phyloP scores from a whole-genome alignment of 73 alveolate genomes.

The Blepharisma stoltei region DNA sequence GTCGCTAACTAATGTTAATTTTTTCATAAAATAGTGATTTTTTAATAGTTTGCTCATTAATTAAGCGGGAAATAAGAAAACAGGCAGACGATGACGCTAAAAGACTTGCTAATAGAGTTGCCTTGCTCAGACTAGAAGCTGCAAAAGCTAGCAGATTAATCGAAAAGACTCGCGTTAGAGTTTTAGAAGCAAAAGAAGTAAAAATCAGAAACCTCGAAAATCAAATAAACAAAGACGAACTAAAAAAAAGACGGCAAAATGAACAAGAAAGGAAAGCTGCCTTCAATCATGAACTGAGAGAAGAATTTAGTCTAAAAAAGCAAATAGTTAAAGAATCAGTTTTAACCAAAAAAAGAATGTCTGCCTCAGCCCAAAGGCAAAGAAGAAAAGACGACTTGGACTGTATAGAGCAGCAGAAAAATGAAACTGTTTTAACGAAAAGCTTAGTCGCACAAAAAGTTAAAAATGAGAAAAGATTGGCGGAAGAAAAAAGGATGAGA shows the following conservation, averaged over 20 bases:
- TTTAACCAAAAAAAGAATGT: no score
- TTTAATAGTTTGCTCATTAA: no score
- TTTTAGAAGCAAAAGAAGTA: no score
- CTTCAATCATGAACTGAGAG: no score
- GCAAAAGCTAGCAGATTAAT: conserved; percentile 30
- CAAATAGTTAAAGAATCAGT: no score
- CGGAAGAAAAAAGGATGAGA: conserved; percentile 38
- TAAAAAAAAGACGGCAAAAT: no score
- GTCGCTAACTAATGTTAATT: no score
- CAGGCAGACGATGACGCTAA: conserved; percentile 32
- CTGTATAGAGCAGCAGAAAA: not conserved
- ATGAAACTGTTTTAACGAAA: not conserved
- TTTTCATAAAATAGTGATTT: no score
- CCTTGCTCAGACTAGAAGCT: conserved; percentile 33
- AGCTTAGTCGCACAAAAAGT: not conserved
- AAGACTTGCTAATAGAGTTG: conserved; percentile 36
- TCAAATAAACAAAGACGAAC: no score
- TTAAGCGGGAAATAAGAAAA: conserved; percentile 19
- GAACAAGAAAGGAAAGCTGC: no score
- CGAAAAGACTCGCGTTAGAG: conserved; percentile 36
- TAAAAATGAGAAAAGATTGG: conserved; percentile 30
- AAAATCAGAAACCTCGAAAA: no score
- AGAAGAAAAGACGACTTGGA: not conserved
- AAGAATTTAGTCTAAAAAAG: no score
- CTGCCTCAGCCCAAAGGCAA: not conserved